Conservation (phyloP, 1,284 basidiomycete genomes). For the Ustilago curta region DNA sequence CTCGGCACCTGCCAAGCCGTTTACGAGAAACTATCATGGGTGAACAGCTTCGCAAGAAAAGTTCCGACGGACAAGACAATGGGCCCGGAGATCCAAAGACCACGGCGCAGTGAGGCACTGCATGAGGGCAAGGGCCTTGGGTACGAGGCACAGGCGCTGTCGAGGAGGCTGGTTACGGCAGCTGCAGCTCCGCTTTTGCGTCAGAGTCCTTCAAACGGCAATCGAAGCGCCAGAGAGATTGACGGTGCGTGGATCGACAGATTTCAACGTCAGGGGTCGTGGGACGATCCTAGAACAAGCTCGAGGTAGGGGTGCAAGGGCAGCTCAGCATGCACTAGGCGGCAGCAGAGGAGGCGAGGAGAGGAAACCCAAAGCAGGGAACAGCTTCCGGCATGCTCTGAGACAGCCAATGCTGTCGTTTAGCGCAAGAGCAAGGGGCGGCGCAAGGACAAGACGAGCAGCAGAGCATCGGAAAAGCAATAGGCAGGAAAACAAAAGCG, state of each 20-base stretch:
- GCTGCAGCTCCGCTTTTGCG: too few relatives aligned
- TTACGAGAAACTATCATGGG: constrained; percentile 4
- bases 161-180: too few relatives aligned
- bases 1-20: constrained; percentile 2
- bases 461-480: background rate
- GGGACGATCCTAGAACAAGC: constrained; percentile 26
- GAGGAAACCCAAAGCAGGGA: constrained; percentile 21
- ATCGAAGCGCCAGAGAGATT: background rate
- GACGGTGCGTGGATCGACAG: constrained; percentile 15
- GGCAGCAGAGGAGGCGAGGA: constrained; percentile 8
- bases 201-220: too few relatives aligned
- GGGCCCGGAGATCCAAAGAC: constrained; percentile 8
- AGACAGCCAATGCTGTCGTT: constrained; percentile 12
- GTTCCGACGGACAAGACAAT: constrained; percentile 30
- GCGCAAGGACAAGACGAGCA: background rate
- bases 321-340: constrained; percentile 9
- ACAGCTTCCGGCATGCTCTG: constrained; percentile 20
- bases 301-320: constrained; percentile 25
- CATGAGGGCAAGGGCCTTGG: background rate
- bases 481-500: background rate
- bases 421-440: constrained; percentile 2
- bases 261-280: constrained; percentile 21
- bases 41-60: constrained; percentile 14
- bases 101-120: background rate
- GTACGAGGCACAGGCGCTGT: background rate